Base-by-base conservation (phyloP, 2,329 filamentous ascomycete species). In the Byssochlamys sp. region DNA sequence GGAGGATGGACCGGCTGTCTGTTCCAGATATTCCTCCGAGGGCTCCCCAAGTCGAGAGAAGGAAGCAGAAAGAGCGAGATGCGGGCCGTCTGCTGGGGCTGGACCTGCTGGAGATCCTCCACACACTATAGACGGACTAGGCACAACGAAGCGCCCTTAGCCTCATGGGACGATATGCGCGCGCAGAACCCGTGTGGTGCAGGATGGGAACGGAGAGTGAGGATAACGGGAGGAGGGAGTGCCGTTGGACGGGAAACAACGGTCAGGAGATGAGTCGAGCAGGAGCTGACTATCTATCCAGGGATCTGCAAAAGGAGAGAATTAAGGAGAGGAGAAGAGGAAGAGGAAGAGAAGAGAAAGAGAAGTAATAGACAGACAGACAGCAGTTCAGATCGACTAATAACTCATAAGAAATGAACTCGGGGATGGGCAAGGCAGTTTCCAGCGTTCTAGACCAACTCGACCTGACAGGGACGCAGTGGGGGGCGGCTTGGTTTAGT, bases 61-160 rank as follows among this genome's bases (percentile, higher is more conserved):
- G 33, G 19, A 10, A 19, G 39, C 12, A 45, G 39, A 24, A 9
- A 19, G 39, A 45, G 14, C n/a, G 39, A 45, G 6, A 58, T 53
- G 56, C 61, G 53, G 53, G 29, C 48, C 39, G 45, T 51, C 55
- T 25, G 50, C 55, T 31, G 55, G 31, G 33, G 24, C 39, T 45
- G 39, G 39, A 45, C 39, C 39, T 19, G 29, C 31, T 54, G 31
- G 53, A 54, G 49, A 51, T 51, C 49, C 49, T 51, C 49, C 49
- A 51, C 49, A 51, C 24, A 51, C 49, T 51, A 51, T 28, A 28
- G 27, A 51, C n/a, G n/a, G 49, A n/a, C 49, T 51, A 51, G 39
- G 3, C 39, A 45, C 39, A n/a, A 19, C 39, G 39, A 19, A 45
- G n/a, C 39, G 39, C n/a, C 5, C 14, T 45, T 45, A 45, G 39